Base-by-base conservation (phyloP, 768 basidiomycete genomes). In the Holtermanniella nyarrowii region DNA sequence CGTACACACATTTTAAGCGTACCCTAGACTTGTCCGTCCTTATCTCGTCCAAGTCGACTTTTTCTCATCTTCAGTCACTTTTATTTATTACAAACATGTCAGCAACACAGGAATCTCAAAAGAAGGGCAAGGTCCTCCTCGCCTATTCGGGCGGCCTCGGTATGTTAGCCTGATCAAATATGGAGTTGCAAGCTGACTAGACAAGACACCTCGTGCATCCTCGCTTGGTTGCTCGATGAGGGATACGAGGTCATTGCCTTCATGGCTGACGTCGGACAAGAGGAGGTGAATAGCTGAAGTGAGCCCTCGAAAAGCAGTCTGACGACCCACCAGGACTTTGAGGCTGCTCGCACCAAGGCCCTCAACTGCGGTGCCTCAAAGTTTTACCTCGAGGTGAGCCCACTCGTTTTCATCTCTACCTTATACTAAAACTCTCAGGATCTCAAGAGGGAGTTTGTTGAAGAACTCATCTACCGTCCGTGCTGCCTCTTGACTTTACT, bases 141-240 rank as follows among this genome's bases (percentile, higher is more conserved):
- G 93, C 93, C 20, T 99, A 99, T 77, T 99, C 95, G 66, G 93
- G 95, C 58, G 95, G 95, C 63, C 81, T 97, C 46, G 91, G 91
- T 93, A 53, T 61, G 87, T 76, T 14, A 31, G 27, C 46, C 24
- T n/a, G 14, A 49, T 46, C 49, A 20, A 45, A 21, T 48, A 47
- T 49, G 24, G 40, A 23, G 40, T 55, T 23, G 26, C 11, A 47
- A 47, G 31, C 42, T 45, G 51, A 56, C 52, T 48, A 18, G 46
- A 52, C 46, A 63, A 91, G 95, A 99, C 74, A 99, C 95, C 20
- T 96, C 93, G 31, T 97, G 93, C 75, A 99, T 99, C 76, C 84
- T 97, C 63, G 88, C 88, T 48, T 99, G 93, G 93, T 78, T 99
- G 74, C 89, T 97, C 73, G 95, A 99, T 72, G 79, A 96, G 72